Evolutionary conservation across 2,329 filamentous ascomycete species (phyloP), one percentile per base, ranked within the genome.

Genomic region (Talaromyces amestolkiae): DNA sequence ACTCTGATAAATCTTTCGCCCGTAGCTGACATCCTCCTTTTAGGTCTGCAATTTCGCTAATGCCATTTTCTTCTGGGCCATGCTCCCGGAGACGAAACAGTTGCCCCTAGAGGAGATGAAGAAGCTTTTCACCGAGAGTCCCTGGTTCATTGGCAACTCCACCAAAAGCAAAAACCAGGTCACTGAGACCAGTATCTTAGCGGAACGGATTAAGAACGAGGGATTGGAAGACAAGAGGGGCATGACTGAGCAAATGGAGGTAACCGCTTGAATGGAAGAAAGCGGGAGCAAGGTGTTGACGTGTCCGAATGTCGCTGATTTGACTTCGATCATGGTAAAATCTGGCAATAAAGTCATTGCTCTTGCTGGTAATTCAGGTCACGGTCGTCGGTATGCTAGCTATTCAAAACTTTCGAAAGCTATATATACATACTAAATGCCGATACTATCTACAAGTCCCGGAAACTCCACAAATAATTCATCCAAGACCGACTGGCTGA

Each of bases 41-140:
- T 7, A 43, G 39, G 39, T 43, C 17, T 68, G 72, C 35, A 71
- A 71, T 37, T 65, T 69, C 49, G 59, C 65, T 17, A 67, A 65
- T 15, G 61, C 70, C 35, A 68, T 70, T 2, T 60, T 69, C 17
- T 68, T 72, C 9, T 72, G 69, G 51, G 69, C 71, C 27, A 69
- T 65, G n/a, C 70, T 67, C 35, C 70, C 69, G 10, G 69, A 70
- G 56, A 70, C 68, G 17, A 64, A 64, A 22, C 31, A 39, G 17
- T 15, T 64, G 22, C 19, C 31, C 22, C 37, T 64, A 17, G 61
- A 64, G 61, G 61, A 64, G 17, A 54, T 64, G 35, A 39, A 64
- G n/a, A 17, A 39, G 11, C 35, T 64, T 13, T 64, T 64, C 61
- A 27, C 22, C 35, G 22, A 61, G 39, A 27, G 19, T 17, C 17